phyloP scores from a whole-genome alignment of 2,329 filamentous ascomycete species.

The Ceratocystis alfenasii region DNA sequence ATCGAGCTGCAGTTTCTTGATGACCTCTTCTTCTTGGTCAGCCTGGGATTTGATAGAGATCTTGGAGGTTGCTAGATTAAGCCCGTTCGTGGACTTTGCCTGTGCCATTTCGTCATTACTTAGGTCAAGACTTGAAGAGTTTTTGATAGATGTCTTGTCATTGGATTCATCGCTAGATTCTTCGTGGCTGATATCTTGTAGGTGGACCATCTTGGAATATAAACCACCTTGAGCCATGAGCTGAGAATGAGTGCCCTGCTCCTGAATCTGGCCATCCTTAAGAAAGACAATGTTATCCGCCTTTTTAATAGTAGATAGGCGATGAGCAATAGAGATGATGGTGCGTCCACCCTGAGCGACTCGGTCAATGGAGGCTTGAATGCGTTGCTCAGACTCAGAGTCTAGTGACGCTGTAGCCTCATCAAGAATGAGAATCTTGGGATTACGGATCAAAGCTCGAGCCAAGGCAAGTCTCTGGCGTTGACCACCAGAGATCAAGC shows the following conservation, averaged over 20 bases:
- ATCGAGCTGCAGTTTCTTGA: slow-evolving; percentile 31
- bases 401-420: slow-evolving; percentile 52
- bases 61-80: slow-evolving; percentile 32
- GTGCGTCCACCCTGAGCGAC: slow-evolving; percentile 42
- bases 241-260: slow-evolving; percentile 52
- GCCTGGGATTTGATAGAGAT: slow-evolving; percentile 28
- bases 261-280: slow-evolving; percentile 46
- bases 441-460: slow-evolving; percentile 44
- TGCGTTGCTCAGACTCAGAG: slow-evolving; percentile 43
- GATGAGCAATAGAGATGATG: slow-evolving; percentile 54
- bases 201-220: slow-evolving; percentile 42
- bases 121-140: slow-evolving; percentile 27
- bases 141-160: slow-evolving; percentile 27
- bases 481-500: slow-evolving; percentile 47
- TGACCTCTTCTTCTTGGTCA: slow-evolving; percentile 29
- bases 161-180: slow-evolving; percentile 25
- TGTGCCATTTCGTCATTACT: slow-evolving; percentile 29
- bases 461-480: slow-evolving; percentile 49
- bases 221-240: slow-evolving; percentile 41
- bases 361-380: slow-evolving; percentile 38
- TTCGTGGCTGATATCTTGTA: slow-evolving; percentile 30
- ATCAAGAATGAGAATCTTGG: slow-evolving; percentile 47
- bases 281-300: slow-evolving; percentile 59
- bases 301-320: slow-evolving; percentile 48
- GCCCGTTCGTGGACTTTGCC: slow-evolving; percentile 29